Evolutionary conservation across 352 stramenopile species (phyloP).

Genomic region (Globisporangium cylindrosporum): DNA sequence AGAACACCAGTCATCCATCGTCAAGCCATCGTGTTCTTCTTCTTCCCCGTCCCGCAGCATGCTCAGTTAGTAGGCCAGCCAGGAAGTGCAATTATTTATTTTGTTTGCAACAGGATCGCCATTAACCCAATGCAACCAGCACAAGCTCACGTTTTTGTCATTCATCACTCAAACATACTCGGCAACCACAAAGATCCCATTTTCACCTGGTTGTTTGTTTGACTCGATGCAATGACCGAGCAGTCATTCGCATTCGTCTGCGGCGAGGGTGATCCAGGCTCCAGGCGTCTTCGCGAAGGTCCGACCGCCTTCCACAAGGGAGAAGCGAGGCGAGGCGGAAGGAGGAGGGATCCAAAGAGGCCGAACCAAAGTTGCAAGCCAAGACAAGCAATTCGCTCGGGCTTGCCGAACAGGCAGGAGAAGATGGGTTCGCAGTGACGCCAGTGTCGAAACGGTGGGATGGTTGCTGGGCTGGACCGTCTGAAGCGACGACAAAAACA

Average conservation of each 20-base stretch:
- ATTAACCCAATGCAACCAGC: not conserved
- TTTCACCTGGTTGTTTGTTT: not conserved
- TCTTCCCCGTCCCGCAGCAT: not conserved
- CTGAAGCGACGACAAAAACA: not conserved
- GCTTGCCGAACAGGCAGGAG: not conserved
- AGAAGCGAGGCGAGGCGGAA: not conserved
- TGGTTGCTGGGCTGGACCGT: not conserved
- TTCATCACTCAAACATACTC: not conserved
- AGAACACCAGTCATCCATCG: not conserved
- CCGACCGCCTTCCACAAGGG: too few species aligned
- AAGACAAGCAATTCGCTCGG: not conserved
- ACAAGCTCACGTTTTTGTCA: not conserved
- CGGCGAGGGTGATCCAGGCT: not conserved
- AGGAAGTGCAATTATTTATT: not conserved
- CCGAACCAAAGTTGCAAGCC: not conserved
- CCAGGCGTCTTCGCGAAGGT: not conserved
- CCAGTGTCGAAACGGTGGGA: not conserved
- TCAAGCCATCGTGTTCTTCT: not conserved
- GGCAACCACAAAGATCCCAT: not conserved
- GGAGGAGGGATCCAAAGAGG: not conserved
- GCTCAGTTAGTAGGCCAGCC: not conserved
- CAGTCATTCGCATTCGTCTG: not conserved
- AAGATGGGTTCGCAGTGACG: constrained; percentile 4
- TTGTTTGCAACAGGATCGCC: not conserved
- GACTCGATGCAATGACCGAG: not conserved